Base-by-base conservation (phyloP, 73 alveolate species). In the Tetrahymena malaccensis region DNA sequence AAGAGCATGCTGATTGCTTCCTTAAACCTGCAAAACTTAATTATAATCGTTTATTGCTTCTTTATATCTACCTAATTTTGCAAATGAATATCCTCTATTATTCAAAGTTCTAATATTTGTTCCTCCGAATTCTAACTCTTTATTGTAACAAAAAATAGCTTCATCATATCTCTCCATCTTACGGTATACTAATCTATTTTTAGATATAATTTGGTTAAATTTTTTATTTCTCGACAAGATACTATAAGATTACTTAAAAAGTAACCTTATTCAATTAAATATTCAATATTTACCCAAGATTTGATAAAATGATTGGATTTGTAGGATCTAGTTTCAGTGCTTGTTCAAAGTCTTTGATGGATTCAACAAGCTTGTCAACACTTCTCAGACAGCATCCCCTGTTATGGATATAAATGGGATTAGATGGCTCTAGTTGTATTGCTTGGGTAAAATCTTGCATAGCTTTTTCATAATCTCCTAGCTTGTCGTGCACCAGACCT, bases 371-470 rank as follows among this genome's bases (percentile, higher is more conserved):
- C 93, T 96, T 94, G 22, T 99, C 99, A 97, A 98, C 96, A 96
- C 98, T 98, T 94, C 99, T 97, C 96, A 95, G 98, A 83, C 99
- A 98, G 94, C 99, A 99, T 19, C 99, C 99, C 93, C 99, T 97
- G 85, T 99, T 99, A 96, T 99, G 99, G 99, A 99, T 98, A 97
- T 98, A 99, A 34, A 98, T 99, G 22, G 99, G 98, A 94, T 98
- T 98, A 94, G 96, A 35, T 9, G 97, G 97, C 55, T 99, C 99
- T 35, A 98, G 96, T 85, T 98, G 98, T 34, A 99, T 98, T 83
- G 99, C 98, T 94, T 97, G 96, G 35, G 99, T 89, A 94, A 99
- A 99, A 95, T 99, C 99, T 84, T 97, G 96, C 43, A 99, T 97
- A 6, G 99, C 99, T 58, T 98, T 99, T 57, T 98, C 99, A 96